phyloP scores from a whole-genome alignment of 192 early-diverging fungal genomes.

The Linderina pennispora region DNA sequence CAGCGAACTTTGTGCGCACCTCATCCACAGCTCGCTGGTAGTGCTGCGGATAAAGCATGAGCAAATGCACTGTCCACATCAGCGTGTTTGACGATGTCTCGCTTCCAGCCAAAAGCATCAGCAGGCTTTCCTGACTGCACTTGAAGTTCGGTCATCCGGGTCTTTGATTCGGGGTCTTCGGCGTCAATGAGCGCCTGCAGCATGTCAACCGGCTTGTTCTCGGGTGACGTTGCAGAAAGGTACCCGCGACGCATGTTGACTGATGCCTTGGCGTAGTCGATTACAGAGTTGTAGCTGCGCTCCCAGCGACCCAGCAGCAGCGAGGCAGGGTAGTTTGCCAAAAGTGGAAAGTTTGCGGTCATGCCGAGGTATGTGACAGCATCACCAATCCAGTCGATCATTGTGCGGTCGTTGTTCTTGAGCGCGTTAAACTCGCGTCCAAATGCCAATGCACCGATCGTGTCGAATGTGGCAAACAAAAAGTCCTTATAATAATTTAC shows the following conservation, averaged over 20 bases:
- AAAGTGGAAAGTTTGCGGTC: neutral
- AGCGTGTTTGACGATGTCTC: conserved; percentile 31
- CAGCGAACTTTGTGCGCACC: conserved; percentile 12
- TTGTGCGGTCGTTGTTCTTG: neutral
- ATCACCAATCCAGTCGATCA: neutral
- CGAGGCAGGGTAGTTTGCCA: neutral
- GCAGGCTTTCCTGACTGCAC: conserved; percentile 28
- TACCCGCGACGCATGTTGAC: neutral
- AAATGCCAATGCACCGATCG: neutral
- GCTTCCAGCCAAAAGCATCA: conserved; percentile 27
- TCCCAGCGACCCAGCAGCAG: neutral
- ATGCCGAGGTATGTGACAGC: neutral
- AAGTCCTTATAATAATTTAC: neutral
- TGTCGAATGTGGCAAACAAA: neutral
- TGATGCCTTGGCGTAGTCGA: neutral
- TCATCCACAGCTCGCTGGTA: conserved; percentile 8
- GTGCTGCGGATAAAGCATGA: conserved; percentile 28
- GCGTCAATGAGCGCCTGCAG: conserved; percentile 22
- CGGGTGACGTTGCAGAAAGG: neutral
- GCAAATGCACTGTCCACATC: conserved; percentile 24
- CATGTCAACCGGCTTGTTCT: neutral
- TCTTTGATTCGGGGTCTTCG: conserved; percentile 17
- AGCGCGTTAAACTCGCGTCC: neutral
- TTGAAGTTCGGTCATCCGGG: conserved; percentile 25
- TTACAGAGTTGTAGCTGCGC: neutral